Conservation (phyloP, 768 basidiomycete genomes). For the Thelephora aurantiotincta region DNA sequence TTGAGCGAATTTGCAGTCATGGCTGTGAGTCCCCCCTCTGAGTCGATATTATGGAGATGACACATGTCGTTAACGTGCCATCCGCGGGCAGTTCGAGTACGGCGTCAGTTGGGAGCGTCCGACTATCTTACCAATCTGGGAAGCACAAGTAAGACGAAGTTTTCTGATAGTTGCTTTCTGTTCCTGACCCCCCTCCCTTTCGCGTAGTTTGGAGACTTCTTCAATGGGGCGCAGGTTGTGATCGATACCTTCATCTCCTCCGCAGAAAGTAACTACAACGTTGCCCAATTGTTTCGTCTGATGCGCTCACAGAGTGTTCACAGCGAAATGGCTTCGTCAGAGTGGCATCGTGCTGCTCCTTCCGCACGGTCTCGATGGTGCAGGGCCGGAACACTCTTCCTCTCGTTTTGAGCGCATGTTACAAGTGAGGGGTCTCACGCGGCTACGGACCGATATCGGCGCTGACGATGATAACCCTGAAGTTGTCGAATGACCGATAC, state of each 20-base stretch:
- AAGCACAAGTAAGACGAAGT: conserved; percentile 51
- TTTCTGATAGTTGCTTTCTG: neutral
- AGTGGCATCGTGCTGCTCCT: conserved; percentile 77
- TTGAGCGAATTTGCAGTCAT: conserved; percentile 84
- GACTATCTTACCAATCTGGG: conserved; percentile 76
- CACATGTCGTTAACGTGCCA: neutral
- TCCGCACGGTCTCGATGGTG: conserved; percentile 85
- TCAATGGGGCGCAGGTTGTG: conserved; percentile 81
- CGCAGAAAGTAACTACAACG: conserved; percentile 51
- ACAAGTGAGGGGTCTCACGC: conserved; percentile 35
- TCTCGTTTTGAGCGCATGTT: conserved; percentile 80
- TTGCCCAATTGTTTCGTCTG: neutral
- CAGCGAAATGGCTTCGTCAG: conserved; percentile 90
- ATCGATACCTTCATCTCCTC: conserved; percentile 85
- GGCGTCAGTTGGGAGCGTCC: conserved; percentile 85
- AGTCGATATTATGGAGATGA: neutral
- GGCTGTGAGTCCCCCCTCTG: conserved; percentile 37
- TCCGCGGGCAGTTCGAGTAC: conserved; percentile 60
- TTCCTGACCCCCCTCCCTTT: conserved; percentile 1
- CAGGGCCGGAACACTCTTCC: conserved; percentile 89
- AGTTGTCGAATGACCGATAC: conserved; percentile 72
- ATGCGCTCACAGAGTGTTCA: conserved; percentile 1
- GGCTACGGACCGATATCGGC: neutral
- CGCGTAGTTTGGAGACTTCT: conserved; percentile 76
- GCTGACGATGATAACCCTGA: neutral